A percentile compares a stretch with the other conserved stretches of the same genome.
These are phyloP conservation scores for Tetraselmis striata DNA, from an alignment of 139 green algal genomes.

Conservation along the genomic window DNA sequence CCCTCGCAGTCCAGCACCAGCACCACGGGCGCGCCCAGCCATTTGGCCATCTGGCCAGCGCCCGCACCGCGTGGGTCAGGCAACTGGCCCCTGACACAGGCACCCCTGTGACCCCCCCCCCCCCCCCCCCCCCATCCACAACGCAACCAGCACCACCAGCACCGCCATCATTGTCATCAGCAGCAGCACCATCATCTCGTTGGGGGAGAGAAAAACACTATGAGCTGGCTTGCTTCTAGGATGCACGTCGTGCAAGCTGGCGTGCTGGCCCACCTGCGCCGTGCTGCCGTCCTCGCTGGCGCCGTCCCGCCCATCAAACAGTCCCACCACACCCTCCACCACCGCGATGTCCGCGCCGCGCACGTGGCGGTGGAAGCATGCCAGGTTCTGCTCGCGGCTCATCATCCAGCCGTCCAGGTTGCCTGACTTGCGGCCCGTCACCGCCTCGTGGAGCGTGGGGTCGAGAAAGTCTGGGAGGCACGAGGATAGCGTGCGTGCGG, in stretches of 20 bases:
- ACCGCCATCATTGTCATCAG: too few species aligned
- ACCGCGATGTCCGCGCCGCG: constrained; percentile 63
- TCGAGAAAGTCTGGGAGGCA: constrained; percentile 76
- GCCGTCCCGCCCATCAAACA: constrained; percentile 72
- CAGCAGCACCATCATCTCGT: too few species aligned
- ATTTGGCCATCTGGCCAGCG: constrained; percentile 79
- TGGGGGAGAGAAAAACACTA: too few species aligned
- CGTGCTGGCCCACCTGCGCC: constrained; percentile 73
- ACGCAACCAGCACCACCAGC: too few species aligned
- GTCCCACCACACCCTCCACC: constrained; percentile 73
- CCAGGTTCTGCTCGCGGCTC: constrained; percentile 37
- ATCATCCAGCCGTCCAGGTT: constrained; percentile 87
- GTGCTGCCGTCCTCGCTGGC: constrained; percentile 65
- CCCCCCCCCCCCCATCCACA: too few species aligned
- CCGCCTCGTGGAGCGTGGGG: constrained; percentile 55
- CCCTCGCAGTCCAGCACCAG: constrained; percentile 73
- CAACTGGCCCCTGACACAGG: too few species aligned
- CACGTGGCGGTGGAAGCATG: constrained; percentile 31
- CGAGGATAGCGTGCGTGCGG: too few species aligned
- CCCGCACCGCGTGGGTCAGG: too few species aligned
- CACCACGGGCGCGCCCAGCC: constrained; percentile 69
- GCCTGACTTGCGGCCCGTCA: constrained; percentile 57
- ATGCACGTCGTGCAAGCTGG: too few species aligned
- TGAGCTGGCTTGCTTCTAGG: too few species aligned
- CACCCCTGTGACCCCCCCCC: too few species aligned